phyloP scores from a whole-genome alignment of 1,139 yeast genomes.

The Kurtzmaniella natalensis region DNA sequence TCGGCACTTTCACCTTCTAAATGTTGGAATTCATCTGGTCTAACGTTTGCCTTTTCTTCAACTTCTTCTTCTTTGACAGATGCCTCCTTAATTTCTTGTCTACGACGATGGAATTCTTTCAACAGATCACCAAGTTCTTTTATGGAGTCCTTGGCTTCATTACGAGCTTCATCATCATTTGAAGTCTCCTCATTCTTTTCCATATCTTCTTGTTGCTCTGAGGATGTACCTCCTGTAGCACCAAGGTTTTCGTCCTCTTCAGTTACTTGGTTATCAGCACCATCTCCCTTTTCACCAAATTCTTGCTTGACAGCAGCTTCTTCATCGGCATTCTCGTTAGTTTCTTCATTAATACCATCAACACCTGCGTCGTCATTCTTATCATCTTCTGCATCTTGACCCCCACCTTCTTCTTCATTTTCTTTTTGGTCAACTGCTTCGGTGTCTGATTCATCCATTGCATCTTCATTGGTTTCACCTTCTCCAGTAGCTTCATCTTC shows the following conservation, averaged over 20 bases:
- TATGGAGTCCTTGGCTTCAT: slow-evolving; percentile 74
- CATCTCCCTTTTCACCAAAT: slow-evolving; percentile 69
- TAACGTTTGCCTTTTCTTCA: slow-evolving; percentile 53
- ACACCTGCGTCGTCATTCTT: slow-evolving; percentile 31
- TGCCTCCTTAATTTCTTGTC: slow-evolving; percentile 76
- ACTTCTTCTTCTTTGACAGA: slow-evolving; percentile 42
- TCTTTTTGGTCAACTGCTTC: slow-evolving; percentile 14
- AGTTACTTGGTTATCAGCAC: slow-evolving; percentile 64
- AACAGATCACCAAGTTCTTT: slow-evolving; percentile 87
- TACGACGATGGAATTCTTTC: slow-evolving; percentile 87
- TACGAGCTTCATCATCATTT: slow-evolving; percentile 58
- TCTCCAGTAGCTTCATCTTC: slow-evolving; percentile 16
- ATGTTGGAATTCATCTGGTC: slow-evolving; percentile 90
- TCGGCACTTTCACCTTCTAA: slow-evolving; percentile 78
- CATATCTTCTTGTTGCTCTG: slow-evolving; percentile 43
- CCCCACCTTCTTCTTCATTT: slow-evolving; percentile 21
- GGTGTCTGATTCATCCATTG: slow-evolving; percentile 20
- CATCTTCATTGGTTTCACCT: slow-evolving; percentile 23
- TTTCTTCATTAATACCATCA: slow-evolving; percentile 46
- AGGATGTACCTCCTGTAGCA: slow-evolving; percentile 58
- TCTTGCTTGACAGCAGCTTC: slow-evolving; percentile 72
- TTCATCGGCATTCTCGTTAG: slow-evolving; percentile 49
- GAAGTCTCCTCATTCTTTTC: slow-evolving; percentile 24
- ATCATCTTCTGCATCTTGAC: slow-evolving; percentile 23
- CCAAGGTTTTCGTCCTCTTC: slow-evolving; percentile 72